These are phyloP conservation scores for Mycena chlorophos DNA, from an alignment of 768 basidiomycete genomes.

Conservation along the genomic window DNA sequence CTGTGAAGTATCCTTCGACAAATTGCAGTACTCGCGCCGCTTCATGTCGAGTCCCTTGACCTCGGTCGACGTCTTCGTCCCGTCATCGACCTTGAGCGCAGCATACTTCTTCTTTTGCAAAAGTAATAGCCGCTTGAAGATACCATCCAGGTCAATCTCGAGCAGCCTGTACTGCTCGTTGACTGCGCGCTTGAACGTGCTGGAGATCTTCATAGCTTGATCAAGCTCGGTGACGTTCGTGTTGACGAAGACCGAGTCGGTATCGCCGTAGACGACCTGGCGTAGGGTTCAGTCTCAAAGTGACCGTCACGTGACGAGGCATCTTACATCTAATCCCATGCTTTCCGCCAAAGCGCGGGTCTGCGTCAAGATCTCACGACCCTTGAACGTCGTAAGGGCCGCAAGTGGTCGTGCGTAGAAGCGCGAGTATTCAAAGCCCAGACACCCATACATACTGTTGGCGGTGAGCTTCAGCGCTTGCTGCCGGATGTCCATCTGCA, in stretches of 20 bases:
- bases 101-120: constrained; percentile 99
- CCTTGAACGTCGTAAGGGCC: constrained; percentile 95
- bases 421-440: constrained; percentile 94
- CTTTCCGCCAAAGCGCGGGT: constrained; percentile 92
- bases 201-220: constrained; percentile 89
- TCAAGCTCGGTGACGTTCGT: constrained; percentile 87
- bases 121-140: constrained; percentile 89
- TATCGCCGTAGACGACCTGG: constrained; percentile 99
- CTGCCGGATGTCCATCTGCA: constrained; percentile 94
- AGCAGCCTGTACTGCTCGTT: constrained; percentile 94
- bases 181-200: constrained; percentile 91
- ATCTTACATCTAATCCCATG: constrained; percentile 78
- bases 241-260: constrained; percentile 98
- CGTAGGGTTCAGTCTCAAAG: background rate
- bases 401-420: constrained; percentile 98
- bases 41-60: constrained; percentile 99
- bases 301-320: background rate
- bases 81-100: constrained; percentile 91
- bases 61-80: constrained; percentile 74
- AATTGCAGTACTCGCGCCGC: constrained; percentile 87
- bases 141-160: constrained; percentile 93
- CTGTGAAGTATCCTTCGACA: constrained; percentile 94
- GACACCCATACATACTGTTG: constrained; percentile 99
- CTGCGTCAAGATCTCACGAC: constrained; percentile 93
- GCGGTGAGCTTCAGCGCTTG: constrained; percentile 96